Conservation (phyloP, 768 basidiomycete genomes). For the Nevesoporus exiguus region DNA sequence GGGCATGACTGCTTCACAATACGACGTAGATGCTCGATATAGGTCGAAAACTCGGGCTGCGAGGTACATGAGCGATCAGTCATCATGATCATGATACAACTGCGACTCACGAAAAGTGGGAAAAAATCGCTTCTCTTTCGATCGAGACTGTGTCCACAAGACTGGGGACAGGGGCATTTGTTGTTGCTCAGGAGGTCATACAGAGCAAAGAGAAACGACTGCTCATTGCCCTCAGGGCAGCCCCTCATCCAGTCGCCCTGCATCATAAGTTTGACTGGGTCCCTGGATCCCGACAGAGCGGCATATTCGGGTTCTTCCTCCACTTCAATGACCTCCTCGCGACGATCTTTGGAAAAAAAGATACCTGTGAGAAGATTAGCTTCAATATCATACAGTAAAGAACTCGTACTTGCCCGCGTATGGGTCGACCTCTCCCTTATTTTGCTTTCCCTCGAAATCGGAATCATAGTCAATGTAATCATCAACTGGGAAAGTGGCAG, state of each 20-base stretch:
- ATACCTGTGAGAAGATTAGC: constrained; percentile 50
- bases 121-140: constrained; percentile 81
- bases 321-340: constrained; percentile 89
- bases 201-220: constrained; percentile 81
- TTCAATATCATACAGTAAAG: neutral
- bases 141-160: constrained; percentile 60
- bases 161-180: constrained; percentile 65
- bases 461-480: constrained; percentile 82
- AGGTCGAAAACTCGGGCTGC: constrained; percentile 71
- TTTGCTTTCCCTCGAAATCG: constrained; percentile 56
- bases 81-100: neutral
- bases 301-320: constrained; percentile 70
- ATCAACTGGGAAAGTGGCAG: constrained; percentile 34
- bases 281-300: constrained; percentile 40
- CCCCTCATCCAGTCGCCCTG: constrained; percentile 98
- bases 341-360: constrained; percentile 93
- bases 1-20: constrained; percentile 61
- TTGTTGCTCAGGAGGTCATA: constrained; percentile 71
- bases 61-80: constrained; percentile 9
- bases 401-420: constrained; percentile 64
- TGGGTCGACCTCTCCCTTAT: constrained; percentile 69
- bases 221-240: constrained; percentile 91
- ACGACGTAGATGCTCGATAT: constrained; percentile 59
- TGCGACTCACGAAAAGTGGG: constrained; percentile 66
- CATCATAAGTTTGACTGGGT: constrained; percentile 65